phyloP scores from a whole-genome alignment of 192 early-diverging fungal genomes.

The Linnemannia exigua region DNA sequence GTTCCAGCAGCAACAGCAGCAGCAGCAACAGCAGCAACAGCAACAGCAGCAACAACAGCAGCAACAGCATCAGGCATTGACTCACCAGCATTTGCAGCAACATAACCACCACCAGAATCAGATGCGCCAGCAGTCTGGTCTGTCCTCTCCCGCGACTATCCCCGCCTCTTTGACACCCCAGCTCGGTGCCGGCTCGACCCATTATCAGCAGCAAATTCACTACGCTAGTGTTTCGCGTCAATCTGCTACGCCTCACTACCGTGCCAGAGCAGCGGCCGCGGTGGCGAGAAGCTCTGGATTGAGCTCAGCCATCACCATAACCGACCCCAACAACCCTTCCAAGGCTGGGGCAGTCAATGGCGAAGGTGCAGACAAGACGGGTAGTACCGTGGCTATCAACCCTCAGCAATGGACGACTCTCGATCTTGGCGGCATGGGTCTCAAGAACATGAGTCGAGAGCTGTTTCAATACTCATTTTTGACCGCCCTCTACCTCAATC shows the following conservation, averaged over 20 bases:
- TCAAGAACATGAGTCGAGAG: conserved; percentile 81
- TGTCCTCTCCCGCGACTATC: conserved; percentile 52
- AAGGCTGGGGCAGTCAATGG: conserved; percentile 60
- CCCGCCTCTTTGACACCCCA: conserved; percentile 41
- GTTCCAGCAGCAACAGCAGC: conserved; percentile 65
- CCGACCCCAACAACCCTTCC: conserved; percentile 68
- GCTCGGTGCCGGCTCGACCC: conserved; percentile 62
- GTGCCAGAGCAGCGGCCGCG: conserved; percentile 90
- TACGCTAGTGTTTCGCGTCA: conserved; percentile 81
- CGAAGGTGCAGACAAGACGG: conserved; percentile 60
- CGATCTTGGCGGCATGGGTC: conserved; percentile 96
- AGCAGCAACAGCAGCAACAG: conserved; percentile 56
- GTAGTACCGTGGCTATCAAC: conserved; percentile 19
- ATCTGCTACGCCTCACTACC: conserved; percentile 87
- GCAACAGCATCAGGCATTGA: conserved; percentile 46
- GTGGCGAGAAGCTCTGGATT: conserved; percentile 71
- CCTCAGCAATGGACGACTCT: conserved; percentile 85
- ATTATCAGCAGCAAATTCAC: conserved; percentile 83
- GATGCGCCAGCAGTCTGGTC: conserved; percentile 48
- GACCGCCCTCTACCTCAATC: conserved; percentile 94
- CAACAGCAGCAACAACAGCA: conserved; percentile 42
- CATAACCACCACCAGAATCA: conserved; percentile 49
- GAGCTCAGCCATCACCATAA: conserved; percentile 67
- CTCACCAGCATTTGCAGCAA: conserved; percentile 53
- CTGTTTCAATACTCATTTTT: conserved; percentile 90